phyloP scores from a whole-genome alignment of 768 basidiomycete species.

The Clitopilus hobsonii region DNA sequence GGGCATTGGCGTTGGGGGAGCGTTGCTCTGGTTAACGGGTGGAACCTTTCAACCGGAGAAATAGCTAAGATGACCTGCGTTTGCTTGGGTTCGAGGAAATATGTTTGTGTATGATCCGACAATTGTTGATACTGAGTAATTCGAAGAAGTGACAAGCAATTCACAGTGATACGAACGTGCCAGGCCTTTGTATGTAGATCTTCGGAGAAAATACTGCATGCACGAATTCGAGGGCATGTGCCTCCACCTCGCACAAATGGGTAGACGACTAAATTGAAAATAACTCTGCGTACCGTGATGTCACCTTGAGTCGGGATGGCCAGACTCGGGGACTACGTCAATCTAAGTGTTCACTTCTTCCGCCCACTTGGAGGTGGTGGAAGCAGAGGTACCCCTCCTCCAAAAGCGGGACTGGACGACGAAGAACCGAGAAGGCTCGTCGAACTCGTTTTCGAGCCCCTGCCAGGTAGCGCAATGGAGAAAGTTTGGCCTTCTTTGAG shows the following conservation, averaged over 20 bases:
- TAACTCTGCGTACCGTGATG: neutral
- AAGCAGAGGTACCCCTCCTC: conserved; percentile 59
- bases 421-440: conserved; percentile 34
- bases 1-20: neutral
- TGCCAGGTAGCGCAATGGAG: conserved; percentile 87
- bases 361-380: conserved; percentile 79
- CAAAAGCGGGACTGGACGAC: conserved; percentile 19
- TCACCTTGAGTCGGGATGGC: neutral
- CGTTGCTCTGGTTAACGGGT: neutral
- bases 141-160: neutral
- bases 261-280: neutral
- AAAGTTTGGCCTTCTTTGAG: conserved; percentile 95
- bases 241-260: too few species aligned
- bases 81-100: neutral
- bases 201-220: neutral
- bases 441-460: conserved; percentile 35
- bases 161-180: neutral
- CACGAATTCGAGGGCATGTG: neutral
- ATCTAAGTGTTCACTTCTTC: conserved; percentile 22
- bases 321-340: neutral
- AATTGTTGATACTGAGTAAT: neutral
- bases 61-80: neutral
- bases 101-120: neutral
- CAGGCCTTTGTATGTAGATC: neutral
- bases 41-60: neutral